phyloP scores from a whole-genome alignment of 140 eudicot species.

The Bidens hawaiensis region DNA sequence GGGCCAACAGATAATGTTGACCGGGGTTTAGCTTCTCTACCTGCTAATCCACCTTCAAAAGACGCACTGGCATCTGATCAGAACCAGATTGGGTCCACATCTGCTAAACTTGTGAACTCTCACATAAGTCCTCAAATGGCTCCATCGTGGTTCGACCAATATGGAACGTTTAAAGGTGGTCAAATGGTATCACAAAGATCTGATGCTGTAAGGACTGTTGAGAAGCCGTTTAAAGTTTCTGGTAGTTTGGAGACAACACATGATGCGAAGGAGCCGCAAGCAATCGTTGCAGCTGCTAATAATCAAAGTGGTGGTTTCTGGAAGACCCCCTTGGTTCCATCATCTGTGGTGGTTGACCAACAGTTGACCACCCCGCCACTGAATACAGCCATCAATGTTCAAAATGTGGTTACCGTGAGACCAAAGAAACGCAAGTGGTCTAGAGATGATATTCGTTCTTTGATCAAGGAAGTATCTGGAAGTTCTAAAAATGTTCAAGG shows the following conservation, averaged over 20 bases:
- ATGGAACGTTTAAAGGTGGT: slow-evolving; percentile 58
- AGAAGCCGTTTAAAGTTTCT: slow-evolving; percentile 40
- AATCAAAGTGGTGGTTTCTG: slow-evolving; percentile 25
- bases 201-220: slow-evolving; percentile 30
- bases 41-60: slow-evolving; percentile 35
- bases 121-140: slow-evolving; percentile 81
- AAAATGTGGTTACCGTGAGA: slow-evolving; percentile 26
- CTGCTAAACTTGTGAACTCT: no score
- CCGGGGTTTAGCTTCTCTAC: slow-evolving; percentile 32
- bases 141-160: slow-evolving; percentile 80
- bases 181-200: slow-evolving; percentile 45
- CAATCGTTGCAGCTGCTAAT: slow-evolving; percentile 32
- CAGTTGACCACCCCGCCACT: slow-evolving; percentile 27
- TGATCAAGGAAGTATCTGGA: slow-evolving; percentile 63
- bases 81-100: no score
- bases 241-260: slow-evolving; percentile 31
- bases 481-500: slow-evolving; percentile 30
- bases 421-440: slow-evolving; percentile 61
- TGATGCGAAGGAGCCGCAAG: slow-evolving; percentile 33
- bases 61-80: slow-evolving; percentile 36
- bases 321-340: slow-evolving; percentile 24
- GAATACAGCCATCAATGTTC: slow-evolving; percentile 24
- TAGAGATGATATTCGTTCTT: slow-evolving; percentile 46
- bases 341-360: slow-evolving; percentile 30
- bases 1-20: slow-evolving; percentile 24